These are phyloP conservation scores for Elsinoe fawcettii DNA, from an alignment of 2,329 filamentous ascomycete species.

Conservation along the genomic window DNA sequence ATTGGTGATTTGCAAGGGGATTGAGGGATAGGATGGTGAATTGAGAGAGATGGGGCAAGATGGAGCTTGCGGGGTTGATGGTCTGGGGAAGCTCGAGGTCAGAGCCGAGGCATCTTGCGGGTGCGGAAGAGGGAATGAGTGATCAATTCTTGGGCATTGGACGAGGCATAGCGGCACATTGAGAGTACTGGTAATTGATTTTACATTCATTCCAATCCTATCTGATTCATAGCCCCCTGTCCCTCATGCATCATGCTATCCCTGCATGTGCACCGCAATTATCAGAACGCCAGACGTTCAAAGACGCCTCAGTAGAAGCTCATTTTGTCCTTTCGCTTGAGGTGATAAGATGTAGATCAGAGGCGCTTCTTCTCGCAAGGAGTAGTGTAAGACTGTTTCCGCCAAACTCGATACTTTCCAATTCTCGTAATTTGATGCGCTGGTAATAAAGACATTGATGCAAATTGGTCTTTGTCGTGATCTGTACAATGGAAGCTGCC, in stretches of 20 bases:
- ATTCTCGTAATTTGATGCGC: constrained; percentile 6
- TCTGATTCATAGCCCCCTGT: neutral
- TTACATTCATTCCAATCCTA: neutral
- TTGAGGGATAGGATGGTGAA: neutral
- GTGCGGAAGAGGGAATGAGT: neutral
- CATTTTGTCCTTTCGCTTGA: neutral
- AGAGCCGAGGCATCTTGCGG: constrained; percentile 3
- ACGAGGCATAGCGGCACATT: neutral
- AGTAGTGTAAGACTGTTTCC: neutral
- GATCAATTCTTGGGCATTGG: neutral
- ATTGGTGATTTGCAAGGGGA: neutral
- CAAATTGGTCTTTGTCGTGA: constrained; percentile 7
- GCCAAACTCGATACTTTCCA: neutral
- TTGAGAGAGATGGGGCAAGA: neutral
- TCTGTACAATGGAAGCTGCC: constrained; percentile 6
- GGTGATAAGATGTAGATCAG: neutral
- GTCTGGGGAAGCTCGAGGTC: constrained; percentile 5
- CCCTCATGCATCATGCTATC: neutral
- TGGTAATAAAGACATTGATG: constrained; percentile 8
- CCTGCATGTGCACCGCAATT: neutral
- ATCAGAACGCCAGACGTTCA: constrained; percentile 1
- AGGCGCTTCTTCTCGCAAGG: neutral
- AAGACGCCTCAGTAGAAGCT: constrained; percentile 2
- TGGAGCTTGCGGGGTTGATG: constrained; percentile 4
- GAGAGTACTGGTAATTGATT: neutral